phyloP scores from a whole-genome alignment of 2,329 filamentous ascomycete genomes.

The Cephalotrichum gorgonifer region DNA sequence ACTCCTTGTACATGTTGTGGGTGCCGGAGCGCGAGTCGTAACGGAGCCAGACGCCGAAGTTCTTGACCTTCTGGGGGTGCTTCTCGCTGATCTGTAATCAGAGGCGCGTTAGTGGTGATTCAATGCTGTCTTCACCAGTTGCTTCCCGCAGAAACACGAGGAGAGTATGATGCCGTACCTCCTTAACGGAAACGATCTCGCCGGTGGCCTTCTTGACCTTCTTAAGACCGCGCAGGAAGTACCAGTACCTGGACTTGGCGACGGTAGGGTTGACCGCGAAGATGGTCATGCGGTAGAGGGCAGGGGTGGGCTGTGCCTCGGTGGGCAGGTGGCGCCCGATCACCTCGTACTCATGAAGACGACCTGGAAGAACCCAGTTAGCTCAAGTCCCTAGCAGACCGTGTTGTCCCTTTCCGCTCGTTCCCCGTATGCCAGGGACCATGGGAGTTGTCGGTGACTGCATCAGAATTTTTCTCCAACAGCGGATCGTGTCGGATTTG shows the following conservation, averaged over 20 bases:
- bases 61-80: conserved; percentile 99
- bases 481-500: no score
- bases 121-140: background rate
- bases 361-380: conserved; percentile 53
- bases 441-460: no score
- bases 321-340: conserved; percentile 98
- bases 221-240: conserved; percentile 97
- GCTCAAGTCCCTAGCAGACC: no score
- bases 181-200: conserved; percentile 96
- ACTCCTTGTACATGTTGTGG: conserved; percentile 99
- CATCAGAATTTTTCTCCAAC: no score
- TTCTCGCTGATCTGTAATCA: conserved; percentile 81
- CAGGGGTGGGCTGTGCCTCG: conserved; percentile 92
- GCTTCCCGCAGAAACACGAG: background rate
- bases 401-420: no score
- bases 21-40: conserved; percentile 99
- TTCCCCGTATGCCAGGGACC: background rate
- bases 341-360: conserved; percentile 99
- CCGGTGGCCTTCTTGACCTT: conserved; percentile 99
- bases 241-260: conserved; percentile 99
- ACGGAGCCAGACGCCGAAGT: conserved; percentile 99
- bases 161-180: conserved; percentile 50
- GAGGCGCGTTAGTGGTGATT: background rate
- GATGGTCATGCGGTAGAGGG: conserved; percentile 99
- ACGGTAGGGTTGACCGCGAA: conserved; percentile 97